Base-by-base conservation (phyloP, 129 eudicot genomes). In the Pseudognaphalium luteoalbum region DNA sequence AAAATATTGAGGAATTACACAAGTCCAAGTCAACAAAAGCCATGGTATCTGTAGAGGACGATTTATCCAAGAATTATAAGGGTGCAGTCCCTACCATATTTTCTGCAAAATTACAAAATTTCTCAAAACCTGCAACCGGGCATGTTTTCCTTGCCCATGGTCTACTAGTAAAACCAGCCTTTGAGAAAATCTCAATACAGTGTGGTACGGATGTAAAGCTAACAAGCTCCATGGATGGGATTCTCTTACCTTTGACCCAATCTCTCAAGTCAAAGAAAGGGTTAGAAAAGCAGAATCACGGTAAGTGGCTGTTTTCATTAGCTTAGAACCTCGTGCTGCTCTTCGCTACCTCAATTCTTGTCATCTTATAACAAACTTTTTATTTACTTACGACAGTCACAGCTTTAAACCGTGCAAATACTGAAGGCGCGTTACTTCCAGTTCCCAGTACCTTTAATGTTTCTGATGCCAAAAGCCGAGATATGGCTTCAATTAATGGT, bases 391-490 rank as follows among this genome's bases (percentile, higher is more conserved):
- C 33, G 75, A 83, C 99, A 94, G 99, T 92, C 76, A 94, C 97
- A 15, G 96, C 99, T 54, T 83, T 94, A 70, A 96, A 94, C 78
- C 93, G 99, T 62, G 86, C 97, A 64, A 91, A 86, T 83, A 89
- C 97, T 6, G 97, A 91, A 56, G 94, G 84, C 42, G 99, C 97
- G 9, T 58, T 84, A 61, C 87, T 88, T 82, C 99, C 96, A 0
- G 73, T 83, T 41, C 82, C 92, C 11, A 87, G 51, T 70, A 78
- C 83, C 9, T 74, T 74, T 77, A 81, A 82, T 81, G 69, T 77
- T 71, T 75, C 52, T 65, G 84, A 85, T 68, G 81, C 44, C 0
- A 72, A 83, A 66, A 84, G 59, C 71, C 82, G 47, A 79, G 80
- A 69, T 29, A 77, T 77, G 61, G 65, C 80, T 65, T 76, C 80